Percentiles rank a stretch among this genome's conserved stretches.
phyloP scores from a whole-genome alignment of 331 rosid species.

The Acacia concinna region DNA sequence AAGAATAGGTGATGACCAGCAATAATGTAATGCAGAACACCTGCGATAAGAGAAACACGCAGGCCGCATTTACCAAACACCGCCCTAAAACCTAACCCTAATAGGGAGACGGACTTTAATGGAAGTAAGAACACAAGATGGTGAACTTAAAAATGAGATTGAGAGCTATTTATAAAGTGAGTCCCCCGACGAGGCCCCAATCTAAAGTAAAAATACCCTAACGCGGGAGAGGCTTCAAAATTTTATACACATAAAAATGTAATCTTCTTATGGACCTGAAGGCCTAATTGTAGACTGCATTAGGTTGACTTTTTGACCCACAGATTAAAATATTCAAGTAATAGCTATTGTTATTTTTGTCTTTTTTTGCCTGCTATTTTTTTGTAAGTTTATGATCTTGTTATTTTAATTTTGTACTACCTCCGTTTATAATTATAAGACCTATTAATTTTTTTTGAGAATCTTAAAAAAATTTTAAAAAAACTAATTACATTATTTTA shows the following conservation, averaged over 20 bases:
- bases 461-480: too few species aligned
- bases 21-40: constrained; percentile 15
- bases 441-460: too few species aligned
- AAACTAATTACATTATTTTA: too few species aligned
- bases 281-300: neutral
- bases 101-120: neutral
- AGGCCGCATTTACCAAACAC: neutral
- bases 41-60: constrained; percentile 44
- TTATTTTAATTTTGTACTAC: too few species aligned
- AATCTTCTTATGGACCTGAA: neutral
- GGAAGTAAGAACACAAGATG: neutral
- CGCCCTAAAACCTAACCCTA: neutral
- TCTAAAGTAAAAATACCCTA: neutral
- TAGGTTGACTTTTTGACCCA: neutral
- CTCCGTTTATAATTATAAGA: too few species aligned
- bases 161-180: constrained; percentile 28
- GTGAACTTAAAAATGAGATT: neutral
- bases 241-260: neutral
- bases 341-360: too few species aligned
- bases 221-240: neutral
- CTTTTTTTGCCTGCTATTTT: too few species aligned
- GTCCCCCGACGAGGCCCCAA: constrained; percentile 25
- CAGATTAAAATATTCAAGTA: neutral
- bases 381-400: neutral
- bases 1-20: neutral